phyloP scores from a whole-genome alignment of 192 early-diverging fungal species.

The Phlyctochytrium arcticum region DNA sequence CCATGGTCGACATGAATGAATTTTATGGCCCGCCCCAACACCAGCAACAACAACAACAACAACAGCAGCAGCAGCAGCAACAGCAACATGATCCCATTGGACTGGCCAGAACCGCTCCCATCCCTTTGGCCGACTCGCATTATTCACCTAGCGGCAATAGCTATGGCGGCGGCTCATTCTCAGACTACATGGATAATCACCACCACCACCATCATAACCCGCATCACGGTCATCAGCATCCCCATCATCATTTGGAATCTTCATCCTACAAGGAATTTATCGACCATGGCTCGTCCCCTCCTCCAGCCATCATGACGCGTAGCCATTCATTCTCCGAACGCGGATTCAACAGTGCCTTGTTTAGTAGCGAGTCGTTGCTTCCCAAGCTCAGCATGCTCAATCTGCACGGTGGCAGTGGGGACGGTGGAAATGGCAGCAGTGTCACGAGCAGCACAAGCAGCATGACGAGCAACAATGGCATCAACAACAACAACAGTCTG shows the following conservation, averaged over 20 bases:
- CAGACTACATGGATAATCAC: constrained; percentile 14
- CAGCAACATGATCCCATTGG: too few species aligned
- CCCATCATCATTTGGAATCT: too few species aligned
- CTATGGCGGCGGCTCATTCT: neutral
- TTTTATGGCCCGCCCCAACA: constrained; percentile 1
- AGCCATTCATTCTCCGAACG: constrained; percentile 25
- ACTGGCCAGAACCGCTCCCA: too few species aligned
- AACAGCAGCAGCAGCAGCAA: too few species aligned
- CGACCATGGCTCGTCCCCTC: constrained; percentile 1
- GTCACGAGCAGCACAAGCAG: neutral
- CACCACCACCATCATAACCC: too few species aligned
- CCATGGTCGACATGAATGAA: constrained; percentile 12
- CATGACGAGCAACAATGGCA: too few species aligned
- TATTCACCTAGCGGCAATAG: neutral
- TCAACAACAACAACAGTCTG: constrained; percentile 26
- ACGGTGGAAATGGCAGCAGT: neutral
- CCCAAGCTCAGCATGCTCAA: constrained; percentile 14
- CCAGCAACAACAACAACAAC: too few species aligned
- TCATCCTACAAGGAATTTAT: constrained; percentile 21
- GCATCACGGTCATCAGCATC: too few species aligned
- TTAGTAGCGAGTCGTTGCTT: constrained; percentile 43
- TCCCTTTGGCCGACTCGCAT: constrained; percentile 2
- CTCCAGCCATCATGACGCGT: constrained; percentile 20
- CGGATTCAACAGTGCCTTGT: constrained; percentile 49
- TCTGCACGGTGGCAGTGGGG: constrained; percentile 12